phyloP scores from a whole-genome alignment of 2,329 filamentous ascomycete genomes.

The Reticulascus tulasneorum region DNA sequence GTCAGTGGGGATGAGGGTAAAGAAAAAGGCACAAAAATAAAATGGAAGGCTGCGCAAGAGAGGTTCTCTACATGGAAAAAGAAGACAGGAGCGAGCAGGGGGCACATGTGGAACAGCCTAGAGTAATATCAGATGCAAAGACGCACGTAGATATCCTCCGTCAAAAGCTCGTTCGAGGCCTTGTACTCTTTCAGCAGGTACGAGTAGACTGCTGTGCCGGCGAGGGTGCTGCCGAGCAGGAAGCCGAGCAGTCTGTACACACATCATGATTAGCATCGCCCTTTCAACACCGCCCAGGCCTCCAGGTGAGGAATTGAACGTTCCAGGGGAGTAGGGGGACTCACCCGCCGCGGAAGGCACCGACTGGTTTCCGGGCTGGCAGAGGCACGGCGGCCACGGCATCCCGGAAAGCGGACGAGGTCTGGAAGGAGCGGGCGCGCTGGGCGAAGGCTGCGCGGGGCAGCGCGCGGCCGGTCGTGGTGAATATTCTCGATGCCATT shows the following conservation, averaged over 20 bases:
- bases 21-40: background rate
- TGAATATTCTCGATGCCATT: slow-evolving; percentile 46
- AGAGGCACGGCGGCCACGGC: slow-evolving; percentile 43
- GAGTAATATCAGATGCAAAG: slow-evolving; percentile 32
- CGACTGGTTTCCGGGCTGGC: slow-evolving; percentile 54
- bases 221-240: slow-evolving; percentile 75
- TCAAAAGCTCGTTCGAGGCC: slow-evolving; percentile 86
- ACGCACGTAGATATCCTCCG: slow-evolving; percentile 93
- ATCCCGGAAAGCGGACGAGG: slow-evolving; percentile 40
- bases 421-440: slow-evolving; percentile 43
- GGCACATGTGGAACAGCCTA: background rate
- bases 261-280: background rate
- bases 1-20: background rate
- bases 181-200: slow-evolving; percentile 94
- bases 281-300: background rate
- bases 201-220: slow-evolving; percentile 81
- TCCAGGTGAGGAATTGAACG: background rate
- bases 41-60: slow-evolving; percentile 4
- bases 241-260: slow-evolving; percentile 77
- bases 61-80: slow-evolving; percentile 9
- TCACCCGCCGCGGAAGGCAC: slow-evolving; percentile 59
- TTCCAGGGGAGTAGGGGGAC: slow-evolving; percentile 20
- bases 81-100: slow-evolving; percentile 4
- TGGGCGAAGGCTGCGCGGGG: slow-evolving; percentile 22
- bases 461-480: slow-evolving; percentile 31